Percentiles rank a stretch among this genome's conserved stretches.
phyloP scores from a whole-genome alignment of 805 yeast species.

The Kuraishia capsulata region DNA sequence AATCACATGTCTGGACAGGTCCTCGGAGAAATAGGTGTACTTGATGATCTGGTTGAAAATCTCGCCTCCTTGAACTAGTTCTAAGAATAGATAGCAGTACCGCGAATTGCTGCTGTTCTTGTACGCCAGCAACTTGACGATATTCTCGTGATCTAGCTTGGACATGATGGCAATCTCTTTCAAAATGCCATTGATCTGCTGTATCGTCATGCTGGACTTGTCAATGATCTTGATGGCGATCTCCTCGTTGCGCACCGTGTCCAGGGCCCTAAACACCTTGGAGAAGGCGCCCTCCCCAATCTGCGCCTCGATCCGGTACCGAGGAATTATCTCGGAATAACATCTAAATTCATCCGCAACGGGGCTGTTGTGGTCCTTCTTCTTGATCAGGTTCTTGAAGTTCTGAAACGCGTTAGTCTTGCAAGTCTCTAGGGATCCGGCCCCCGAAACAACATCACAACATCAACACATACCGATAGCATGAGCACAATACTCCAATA shows the following conservation, averaged over 20 bases:
- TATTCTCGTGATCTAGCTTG: conserved; percentile 49
- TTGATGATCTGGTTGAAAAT: conserved; percentile 73
- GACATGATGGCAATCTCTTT: conserved; percentile 73
- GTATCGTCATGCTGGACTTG: conserved; percentile 42
- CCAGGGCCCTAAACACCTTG: conserved; percentile 65
- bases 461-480: neutral
- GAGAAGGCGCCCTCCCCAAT: conserved; percentile 91
- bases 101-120: conserved; percentile 34
- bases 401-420: too few relatives aligned
- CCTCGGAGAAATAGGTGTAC: conserved; percentile 68
- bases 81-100: conserved; percentile 57
- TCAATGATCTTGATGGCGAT: conserved; percentile 75
- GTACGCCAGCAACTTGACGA: conserved; percentile 45
- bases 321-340: conserved; percentile 16
- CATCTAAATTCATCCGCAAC: conserved; percentile 9
- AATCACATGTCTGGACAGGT: conserved; percentile 63
- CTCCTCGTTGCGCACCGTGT: conserved; percentile 26
- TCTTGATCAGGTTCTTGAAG: neutral
- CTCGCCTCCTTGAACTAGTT: conserved; percentile 71
- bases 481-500: neutral
- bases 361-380: neutral
- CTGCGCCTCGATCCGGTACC: conserved; percentile 19
- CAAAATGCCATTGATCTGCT: conserved; percentile 46
- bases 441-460: neutral
- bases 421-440: too few relatives aligned